phyloP scores from a whole-genome alignment of 2,329 filamentous ascomycete species.

The Aspergillus sp. region DNA sequence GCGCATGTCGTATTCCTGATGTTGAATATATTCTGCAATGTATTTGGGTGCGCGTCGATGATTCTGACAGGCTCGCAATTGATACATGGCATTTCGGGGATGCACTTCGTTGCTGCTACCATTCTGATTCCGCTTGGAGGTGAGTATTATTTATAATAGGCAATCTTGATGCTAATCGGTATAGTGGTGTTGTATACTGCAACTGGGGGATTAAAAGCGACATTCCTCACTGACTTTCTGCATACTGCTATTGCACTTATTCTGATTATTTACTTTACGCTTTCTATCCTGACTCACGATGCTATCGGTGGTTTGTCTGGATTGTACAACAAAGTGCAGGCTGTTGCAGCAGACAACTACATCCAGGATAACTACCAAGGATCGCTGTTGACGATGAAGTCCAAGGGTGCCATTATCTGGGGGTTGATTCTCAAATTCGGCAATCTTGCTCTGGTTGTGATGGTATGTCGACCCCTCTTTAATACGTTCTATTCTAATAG shows the following conservation, averaged over 20 bases:
- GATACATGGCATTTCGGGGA: slow-evolving; percentile 44
- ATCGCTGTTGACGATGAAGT: slow-evolving; percentile 47
- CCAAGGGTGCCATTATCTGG: slow-evolving; percentile 40
- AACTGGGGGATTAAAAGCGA: slow-evolving; percentile 47
- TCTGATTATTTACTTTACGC: slow-evolving; percentile 46
- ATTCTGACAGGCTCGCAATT: slow-evolving; percentile 43
- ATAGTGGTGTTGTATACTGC: slow-evolving; percentile 45
- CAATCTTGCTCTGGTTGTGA: slow-evolving; percentile 46
- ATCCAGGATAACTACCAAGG: slow-evolving; percentile 45
- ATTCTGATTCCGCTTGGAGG: slow-evolving; percentile 45
- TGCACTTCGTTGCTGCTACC: slow-evolving; percentile 45
- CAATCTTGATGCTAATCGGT: too few relatives aligned
- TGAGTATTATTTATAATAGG: slow-evolving; percentile 8
- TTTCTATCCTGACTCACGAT: slow-evolving; percentile 41
- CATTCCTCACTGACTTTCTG: slow-evolving; percentile 46
- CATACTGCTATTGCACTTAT: slow-evolving; percentile 47
- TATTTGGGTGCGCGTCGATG: slow-evolving; percentile 44
- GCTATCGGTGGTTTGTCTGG: slow-evolving; percentile 39
- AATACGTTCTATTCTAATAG: not conserved
- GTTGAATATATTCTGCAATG: slow-evolving; percentile 39
- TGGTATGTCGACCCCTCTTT: slow-evolving; percentile 29
- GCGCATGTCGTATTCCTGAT: slow-evolving; percentile 39
- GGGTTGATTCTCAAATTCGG: slow-evolving; percentile 46
- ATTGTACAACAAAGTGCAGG: slow-evolving; percentile 45
- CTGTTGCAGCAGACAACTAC: slow-evolving; percentile 36